Conservation (phyloP, 2,329 filamentous ascomycete genomes). For the Penicillium italicum region DNA sequence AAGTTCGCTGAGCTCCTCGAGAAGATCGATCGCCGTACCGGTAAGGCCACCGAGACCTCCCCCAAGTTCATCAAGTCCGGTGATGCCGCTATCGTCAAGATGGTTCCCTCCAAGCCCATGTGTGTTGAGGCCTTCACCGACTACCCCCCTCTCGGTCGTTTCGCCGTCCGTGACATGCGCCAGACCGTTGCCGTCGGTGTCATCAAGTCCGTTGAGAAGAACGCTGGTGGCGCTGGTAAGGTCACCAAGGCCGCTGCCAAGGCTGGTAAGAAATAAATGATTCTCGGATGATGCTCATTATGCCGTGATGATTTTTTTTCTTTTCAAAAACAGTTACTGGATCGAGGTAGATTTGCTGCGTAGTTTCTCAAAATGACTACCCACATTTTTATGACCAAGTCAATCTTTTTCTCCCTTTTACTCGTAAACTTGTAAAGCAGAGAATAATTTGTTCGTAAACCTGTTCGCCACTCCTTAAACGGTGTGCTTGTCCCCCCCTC, state of each 20-base stretch:
- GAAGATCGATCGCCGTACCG: conserved; percentile 99
- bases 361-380: conserved; percentile 22
- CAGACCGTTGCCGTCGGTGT: conserved; percentile 37
- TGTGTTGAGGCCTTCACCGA: conserved; percentile 99
- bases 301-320: conserved; percentile 29
- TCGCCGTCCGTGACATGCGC: conserved; percentile 98
- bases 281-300: conserved; percentile 23
- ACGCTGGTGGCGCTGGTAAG: conserved; percentile 57
- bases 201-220: conserved; percentile 71
- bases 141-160: conserved; percentile 98
- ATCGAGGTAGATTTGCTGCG: conserved; percentile 27
- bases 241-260: conserved; percentile 60
- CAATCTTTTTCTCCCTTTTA: not conserved
- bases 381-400: conserved; percentile 15
- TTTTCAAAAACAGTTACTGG: conserved; percentile 24
- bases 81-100: conserved; percentile 99
- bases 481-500: not conserved
- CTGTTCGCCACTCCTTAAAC: not conserved
- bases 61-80: conserved; percentile 99
- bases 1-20: conserved; percentile 99
- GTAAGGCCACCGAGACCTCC: conserved; percentile 84
- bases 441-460: not conserved
- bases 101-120: conserved; percentile 99
- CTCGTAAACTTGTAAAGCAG: not conserved
- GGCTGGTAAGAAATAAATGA: conserved; percentile 68